Evolutionary conservation across 2,329 filamentous ascomycete genomes (phyloP), one percentile per base, ranked within the genome.

Genomic region (Aspergillus versicolor): DNA sequence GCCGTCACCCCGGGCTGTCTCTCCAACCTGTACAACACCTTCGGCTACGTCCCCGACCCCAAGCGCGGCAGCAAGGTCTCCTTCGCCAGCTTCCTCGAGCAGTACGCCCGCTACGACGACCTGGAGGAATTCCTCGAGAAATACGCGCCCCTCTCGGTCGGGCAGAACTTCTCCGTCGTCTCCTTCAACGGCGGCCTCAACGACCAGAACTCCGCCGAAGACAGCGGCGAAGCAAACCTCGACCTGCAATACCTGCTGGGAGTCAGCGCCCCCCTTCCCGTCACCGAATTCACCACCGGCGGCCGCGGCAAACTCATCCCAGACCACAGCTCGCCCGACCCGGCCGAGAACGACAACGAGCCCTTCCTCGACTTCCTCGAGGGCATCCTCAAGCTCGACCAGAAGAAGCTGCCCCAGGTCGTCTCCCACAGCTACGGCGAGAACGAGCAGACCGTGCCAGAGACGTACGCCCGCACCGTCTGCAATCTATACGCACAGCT

Each of bases 191-290:
- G 77, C 60, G 74, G 73, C 19, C 62, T 71, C 8, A 65, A 76
- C 44, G 62, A 73, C 43, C 71, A 75, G 58, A 68, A 72, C 51
- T 69, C 75, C 9, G 63, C 63, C 2, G 61, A 67, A 11, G 72
- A 77, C 61, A 77, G 76, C 60, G 73, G 75, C 15, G 80, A 82
- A 63, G 80, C 79, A 51, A 81, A 82, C 62, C 70, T 82, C 17
- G 80, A 82, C 58, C 72, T 79, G 38, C 78, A 82, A 63, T 81
- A 81, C 58, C 79, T 79, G 4, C 60, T 78, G 42, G 76, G 77
- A 30, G 60, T 81, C 13, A 74, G 75, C 55, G 63, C 74, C 11
- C 77, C 78, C 0, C 64, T 79, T 15, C 73, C 76, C 2, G 74
- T 77, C 12, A 77, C 73, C 9, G 80, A 79, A 60, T 82, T 73